phyloP scores from a whole-genome alignment of 768 basidiomycete genomes.

The Tulasnella sp. region DNA sequence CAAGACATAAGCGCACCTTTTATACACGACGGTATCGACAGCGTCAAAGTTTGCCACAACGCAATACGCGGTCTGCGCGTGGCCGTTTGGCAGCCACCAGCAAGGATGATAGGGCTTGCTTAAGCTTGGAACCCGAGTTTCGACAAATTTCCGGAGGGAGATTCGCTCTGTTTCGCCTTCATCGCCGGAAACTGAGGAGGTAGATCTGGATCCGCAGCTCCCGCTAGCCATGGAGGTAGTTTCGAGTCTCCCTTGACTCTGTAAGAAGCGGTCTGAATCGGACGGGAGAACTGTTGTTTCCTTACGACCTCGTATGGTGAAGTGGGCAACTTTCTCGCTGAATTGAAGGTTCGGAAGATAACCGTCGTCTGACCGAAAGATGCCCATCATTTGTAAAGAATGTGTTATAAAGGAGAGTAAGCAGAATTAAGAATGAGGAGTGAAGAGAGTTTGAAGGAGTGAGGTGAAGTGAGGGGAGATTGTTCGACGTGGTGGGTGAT shows the following conservation, averaged over 20 bases:
- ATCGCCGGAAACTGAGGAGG: neutral
- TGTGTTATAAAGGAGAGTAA: neutral
- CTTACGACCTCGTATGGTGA: neutral
- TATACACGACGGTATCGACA: conserved; percentile 29
- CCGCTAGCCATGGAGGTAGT: neutral
- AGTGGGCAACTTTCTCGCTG: neutral
- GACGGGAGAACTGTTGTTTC: neutral
- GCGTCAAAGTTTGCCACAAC: conserved; percentile 29
- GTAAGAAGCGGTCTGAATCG: neutral
- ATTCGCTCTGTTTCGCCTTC: neutral
- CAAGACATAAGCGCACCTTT: conserved; percentile 18
- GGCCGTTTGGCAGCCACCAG: conserved; percentile 29
- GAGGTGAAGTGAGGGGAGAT: neutral
- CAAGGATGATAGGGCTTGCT: conserved; percentile 22
- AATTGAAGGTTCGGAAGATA: neutral
- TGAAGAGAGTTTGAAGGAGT: neutral
- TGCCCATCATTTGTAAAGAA: neutral
- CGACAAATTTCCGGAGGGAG: conserved; percentile 15
- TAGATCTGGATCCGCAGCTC: neutral
- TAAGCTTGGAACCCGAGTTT: conserved; percentile 19
- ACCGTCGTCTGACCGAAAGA: neutral
- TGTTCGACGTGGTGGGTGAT: neutral
- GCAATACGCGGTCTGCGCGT: conserved; percentile 29
- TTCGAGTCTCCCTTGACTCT: neutral
- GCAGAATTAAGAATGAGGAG: neutral